Base-by-base conservation (phyloP, 2,329 filamentous ascomycete species). In the Colletotrichum sp. region DNA sequence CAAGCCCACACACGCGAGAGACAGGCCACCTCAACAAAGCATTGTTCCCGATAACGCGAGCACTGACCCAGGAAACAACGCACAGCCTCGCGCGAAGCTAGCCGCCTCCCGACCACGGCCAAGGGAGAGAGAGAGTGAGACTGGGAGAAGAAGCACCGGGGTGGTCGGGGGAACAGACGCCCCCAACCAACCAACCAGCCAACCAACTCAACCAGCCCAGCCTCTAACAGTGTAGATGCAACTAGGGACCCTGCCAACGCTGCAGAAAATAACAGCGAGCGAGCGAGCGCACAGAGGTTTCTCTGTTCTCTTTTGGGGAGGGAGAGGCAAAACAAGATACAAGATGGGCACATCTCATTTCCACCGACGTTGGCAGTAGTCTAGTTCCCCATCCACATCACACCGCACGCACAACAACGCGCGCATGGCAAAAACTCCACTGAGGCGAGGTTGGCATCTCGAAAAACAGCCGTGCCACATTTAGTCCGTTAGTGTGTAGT, bases 21-120 rank as follows among this genome's bases (percentile, higher is more conserved):
- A 32, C 32, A 4, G 16, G 8, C 25, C 65, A 22, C 27, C 27
- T 30, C 57, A 39, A 76, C 74, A 76, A 74, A 74, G 70, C 70
- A 76, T 76, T 76, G 74, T 76, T 66, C 59, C 70, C 65, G 44
- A 69, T 52, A 65, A 61, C 70, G 59, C 70, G 55, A 63, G n/a
- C 59, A 44, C 71, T 32, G 62, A 27, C 44, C 34, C 61, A 36
- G 4, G 57, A 34, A 27, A 64, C n/a, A 59, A 34, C 70, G 74
- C 70, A 76, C 64, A 76, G 70, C 59, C 74, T 69, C 59, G 49
- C 49, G 64, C 49, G 29, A 76, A 69, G 25, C 32, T 68, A 44
- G 55, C 63, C 32, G 69, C 63, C 55, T 72, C 69, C 63, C 30
- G 59, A 29, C 32, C 71, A 30, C 62, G 25, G 15, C 9, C 19